A percentile compares a stretch with the other conserved stretches of the same genome.
Conservation (phyloP, 2,329 filamentous ascomycete species). For the Phoma herbarum region DNA sequence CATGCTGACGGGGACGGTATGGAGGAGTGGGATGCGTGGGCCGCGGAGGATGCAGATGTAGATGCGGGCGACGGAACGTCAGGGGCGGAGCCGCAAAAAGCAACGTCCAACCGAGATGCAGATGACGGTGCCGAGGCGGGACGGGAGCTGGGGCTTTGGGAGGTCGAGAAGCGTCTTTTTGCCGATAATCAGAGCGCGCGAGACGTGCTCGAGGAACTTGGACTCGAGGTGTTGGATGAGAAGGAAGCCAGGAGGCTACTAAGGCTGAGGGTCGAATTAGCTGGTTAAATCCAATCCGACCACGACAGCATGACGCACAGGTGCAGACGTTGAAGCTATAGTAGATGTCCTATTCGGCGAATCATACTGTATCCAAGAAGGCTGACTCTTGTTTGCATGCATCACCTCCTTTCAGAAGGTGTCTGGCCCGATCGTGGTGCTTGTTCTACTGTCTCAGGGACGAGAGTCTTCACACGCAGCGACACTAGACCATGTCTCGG, state of each 20-base stretch:
- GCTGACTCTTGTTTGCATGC: too few species aligned
- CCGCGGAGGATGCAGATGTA: constrained; percentile 8
- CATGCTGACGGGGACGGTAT: constrained; percentile 24
- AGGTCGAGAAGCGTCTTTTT: constrained; percentile 58
- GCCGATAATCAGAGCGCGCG: constrained; percentile 58
- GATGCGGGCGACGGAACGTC: constrained; percentile 23
- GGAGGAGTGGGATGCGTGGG: constrained; percentile 36
- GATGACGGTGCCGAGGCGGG: constrained; percentile 10
- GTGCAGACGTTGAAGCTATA: too few species aligned
- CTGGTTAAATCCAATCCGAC: too few species aligned
- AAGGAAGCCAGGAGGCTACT: constrained; percentile 72
- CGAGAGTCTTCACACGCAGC: too few species aligned
- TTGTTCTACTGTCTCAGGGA: too few species aligned
- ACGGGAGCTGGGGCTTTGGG: constrained; percentile 50
- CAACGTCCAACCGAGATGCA: constrained; percentile 22
- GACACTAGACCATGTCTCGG: too few species aligned
- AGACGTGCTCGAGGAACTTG: constrained; percentile 68
- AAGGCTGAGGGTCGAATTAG: constrained; percentile 70
- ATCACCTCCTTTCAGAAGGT: too few species aligned
- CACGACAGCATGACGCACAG: too few species aligned
- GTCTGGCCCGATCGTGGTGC: too few species aligned
- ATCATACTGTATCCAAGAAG: too few species aligned
- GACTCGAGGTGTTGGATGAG: constrained; percentile 68
- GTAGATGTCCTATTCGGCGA: too few species aligned
- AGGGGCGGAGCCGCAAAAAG: constrained; percentile 26